Evolutionary conservation across 805 yeast genomes (phyloP).

Genomic region (Candida glaebosa): DNA sequence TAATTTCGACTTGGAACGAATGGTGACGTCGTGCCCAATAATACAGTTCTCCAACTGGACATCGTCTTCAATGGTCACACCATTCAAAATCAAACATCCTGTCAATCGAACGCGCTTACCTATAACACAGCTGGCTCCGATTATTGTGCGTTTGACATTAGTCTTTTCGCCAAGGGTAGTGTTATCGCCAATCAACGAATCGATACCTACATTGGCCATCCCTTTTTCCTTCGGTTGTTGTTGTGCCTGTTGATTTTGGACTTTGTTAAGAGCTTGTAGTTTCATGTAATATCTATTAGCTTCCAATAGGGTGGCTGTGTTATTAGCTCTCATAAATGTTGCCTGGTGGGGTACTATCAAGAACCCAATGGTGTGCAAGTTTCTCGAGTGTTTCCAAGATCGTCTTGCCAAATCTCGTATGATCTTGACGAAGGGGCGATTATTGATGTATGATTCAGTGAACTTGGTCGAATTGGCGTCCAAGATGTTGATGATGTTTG

Average conservation of each 20-base stretch:
- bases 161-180: constrained; percentile 78
- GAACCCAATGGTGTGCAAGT: constrained; percentile 62
- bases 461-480: constrained; percentile 30
- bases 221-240: constrained; percentile 43
- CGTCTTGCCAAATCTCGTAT: constrained; percentile 86
- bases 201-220: constrained; percentile 81
- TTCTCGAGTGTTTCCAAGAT: constrained; percentile 76
- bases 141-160: constrained; percentile 78
- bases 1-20: constrained; percentile 63
- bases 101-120: constrained; percentile 87
- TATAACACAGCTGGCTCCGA: constrained; percentile 70
- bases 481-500: constrained; percentile 51
- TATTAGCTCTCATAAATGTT: constrained; percentile 73
- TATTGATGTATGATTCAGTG: constrained; percentile 35
- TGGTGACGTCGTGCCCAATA: constrained; percentile 64
- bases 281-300: constrained; percentile 79
- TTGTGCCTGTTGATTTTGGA: constrained; percentile 21
- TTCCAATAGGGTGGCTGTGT: constrained; percentile 80
- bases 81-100: constrained; percentile 76
- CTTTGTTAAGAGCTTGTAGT: constrained; percentile 46
- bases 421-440: constrained; percentile 59
- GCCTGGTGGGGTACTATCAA: constrained; percentile 68
- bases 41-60: constrained; percentile 81
- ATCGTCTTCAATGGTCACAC: constrained; percentile 75
- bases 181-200: constrained; percentile 69